A percentile compares a stretch with the other conserved stretches of the same genome.
phyloP scores from a whole-genome alignment of 148 eudicot genomes.

The Bassia scoparia region DNA sequence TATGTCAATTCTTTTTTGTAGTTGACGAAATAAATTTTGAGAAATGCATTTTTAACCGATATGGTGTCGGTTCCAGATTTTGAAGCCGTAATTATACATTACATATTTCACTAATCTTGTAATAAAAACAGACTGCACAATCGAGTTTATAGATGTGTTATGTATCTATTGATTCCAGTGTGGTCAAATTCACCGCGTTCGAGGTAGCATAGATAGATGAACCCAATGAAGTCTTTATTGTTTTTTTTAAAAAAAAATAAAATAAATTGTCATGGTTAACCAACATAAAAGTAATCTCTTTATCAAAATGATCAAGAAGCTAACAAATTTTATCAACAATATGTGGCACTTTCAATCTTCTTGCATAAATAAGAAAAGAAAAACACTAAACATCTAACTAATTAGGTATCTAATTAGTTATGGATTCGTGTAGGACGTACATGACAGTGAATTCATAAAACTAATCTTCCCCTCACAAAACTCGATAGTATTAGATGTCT shows the following conservation, averaged over 20 bases:
- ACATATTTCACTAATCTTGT: neutral
- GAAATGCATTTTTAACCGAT: slow-evolving; percentile 3
- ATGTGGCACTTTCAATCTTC: neutral
- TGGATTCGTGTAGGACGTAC: no score
- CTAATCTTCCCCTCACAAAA: no score
- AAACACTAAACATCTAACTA: no score
- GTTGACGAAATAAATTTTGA: slow-evolving; percentile 15
- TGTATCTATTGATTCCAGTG: neutral
- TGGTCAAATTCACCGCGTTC: neutral
- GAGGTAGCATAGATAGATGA: neutral
- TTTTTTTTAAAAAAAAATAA: no score
- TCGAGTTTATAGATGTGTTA: neutral
- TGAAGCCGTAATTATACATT: slow-evolving; percentile 12
- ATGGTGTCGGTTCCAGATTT: neutral
- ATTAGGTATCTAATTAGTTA: no score
- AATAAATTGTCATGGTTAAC: neutral
- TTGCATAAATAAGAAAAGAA: no score
- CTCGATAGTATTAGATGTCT: no score
- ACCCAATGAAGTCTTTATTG: no score
- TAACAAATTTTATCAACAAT: neutral
- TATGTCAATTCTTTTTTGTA: neutral
- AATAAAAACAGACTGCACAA: neutral
- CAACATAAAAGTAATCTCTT: neutral
- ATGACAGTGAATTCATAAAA: no score
- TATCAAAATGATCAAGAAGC: neutral